Evolutionary conservation across 2,329 filamentous ascomycete genomes (phyloP).

Genomic region (Thelonectria blattea): DNA sequence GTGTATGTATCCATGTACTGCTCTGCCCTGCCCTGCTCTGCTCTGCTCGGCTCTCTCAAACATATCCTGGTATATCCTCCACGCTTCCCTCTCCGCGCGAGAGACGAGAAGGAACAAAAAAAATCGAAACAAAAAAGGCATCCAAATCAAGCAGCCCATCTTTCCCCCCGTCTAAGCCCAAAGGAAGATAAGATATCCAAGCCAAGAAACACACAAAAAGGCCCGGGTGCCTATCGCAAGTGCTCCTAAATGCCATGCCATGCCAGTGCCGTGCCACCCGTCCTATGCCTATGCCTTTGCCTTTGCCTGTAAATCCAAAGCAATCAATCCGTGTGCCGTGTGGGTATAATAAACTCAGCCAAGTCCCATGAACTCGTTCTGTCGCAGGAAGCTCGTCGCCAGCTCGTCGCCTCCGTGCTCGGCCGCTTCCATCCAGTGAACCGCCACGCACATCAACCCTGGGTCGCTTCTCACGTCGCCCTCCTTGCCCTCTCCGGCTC

Average conservation of each 20-base stretch:
- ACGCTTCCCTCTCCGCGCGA: slow-evolving; percentile 20
- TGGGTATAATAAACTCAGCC: slow-evolving; percentile 41
- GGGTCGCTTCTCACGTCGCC: slow-evolving; percentile 74
- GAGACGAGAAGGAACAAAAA: slow-evolving; percentile 11
- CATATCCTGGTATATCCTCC: slow-evolving; percentile 34
- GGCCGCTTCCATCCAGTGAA: slow-evolving; percentile 96
- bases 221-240: slow-evolving; percentile 5
- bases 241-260: slow-evolving; percentile 15
- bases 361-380: slow-evolving; percentile 57
- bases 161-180: slow-evolving; percentile 15
- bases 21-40: no score
- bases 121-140: slow-evolving; percentile 4
- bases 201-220: slow-evolving; percentile 5
- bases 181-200: slow-evolving; percentile 9
- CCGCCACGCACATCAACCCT: slow-evolving; percentile 88
- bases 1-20: slow-evolving; percentile 22
- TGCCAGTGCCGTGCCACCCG: not conserved
- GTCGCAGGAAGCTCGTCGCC: slow-evolving; percentile 80
- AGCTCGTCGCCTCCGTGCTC: slow-evolving; percentile 85
- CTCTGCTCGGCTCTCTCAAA: slow-evolving; percentile 1
- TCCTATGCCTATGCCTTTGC: not conserved
- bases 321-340: slow-evolving; percentile 24
- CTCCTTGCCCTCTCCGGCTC: slow-evolving; percentile 42
- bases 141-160: not conserved
- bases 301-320: slow-evolving; percentile 24